Evolutionary conservation across 441 rosid genomes (phyloP).

Genomic region (Gossypium armourianum): DNA sequence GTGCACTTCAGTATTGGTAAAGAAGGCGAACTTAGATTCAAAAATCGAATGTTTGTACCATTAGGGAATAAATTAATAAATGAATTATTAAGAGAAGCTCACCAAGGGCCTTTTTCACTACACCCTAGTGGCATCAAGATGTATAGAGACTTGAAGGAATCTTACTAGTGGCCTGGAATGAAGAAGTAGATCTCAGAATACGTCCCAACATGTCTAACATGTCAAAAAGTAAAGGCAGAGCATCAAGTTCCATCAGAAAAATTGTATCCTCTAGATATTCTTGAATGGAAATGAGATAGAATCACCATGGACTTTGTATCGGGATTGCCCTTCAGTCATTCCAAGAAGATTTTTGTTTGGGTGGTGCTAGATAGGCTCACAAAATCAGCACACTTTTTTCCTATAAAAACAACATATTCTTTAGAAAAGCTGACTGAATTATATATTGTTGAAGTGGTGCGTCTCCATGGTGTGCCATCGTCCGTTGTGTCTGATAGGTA

Average conservation of each 20-base stretch:
- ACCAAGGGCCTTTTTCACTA: neutral
- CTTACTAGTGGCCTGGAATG: neutral
- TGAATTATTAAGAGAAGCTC: neutral
- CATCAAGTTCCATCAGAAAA: neutral
- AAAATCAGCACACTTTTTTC: neutral
- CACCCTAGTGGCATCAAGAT: neutral
- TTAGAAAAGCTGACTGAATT: too few species aligned
- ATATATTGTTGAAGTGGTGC: too few species aligned
- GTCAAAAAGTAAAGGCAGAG: neutral
- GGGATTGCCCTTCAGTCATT: neutral
- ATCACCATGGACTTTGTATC: neutral
- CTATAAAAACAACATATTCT: too few species aligned
- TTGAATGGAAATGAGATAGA: too few species aligned
- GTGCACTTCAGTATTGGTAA: neutral
- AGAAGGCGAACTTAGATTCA: neutral
- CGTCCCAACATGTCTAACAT: neutral
- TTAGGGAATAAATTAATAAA: neutral
- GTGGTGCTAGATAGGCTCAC: neutral
- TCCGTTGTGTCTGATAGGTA: neutral
- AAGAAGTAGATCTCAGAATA: too few species aligned
- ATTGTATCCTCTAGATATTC: neutral
- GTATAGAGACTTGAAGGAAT: neutral
- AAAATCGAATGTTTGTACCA: neutral
- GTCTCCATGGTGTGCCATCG: too few species aligned
- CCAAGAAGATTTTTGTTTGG: neutral